A percentile compares a stretch with the other conserved stretches of the same genome.
These are phyloP conservation scores for Ophiocordyceps camponoti-saundersi DNA, from an alignment of 2,329 filamentous ascomycete species.

Conservation along the genomic window DNA sequence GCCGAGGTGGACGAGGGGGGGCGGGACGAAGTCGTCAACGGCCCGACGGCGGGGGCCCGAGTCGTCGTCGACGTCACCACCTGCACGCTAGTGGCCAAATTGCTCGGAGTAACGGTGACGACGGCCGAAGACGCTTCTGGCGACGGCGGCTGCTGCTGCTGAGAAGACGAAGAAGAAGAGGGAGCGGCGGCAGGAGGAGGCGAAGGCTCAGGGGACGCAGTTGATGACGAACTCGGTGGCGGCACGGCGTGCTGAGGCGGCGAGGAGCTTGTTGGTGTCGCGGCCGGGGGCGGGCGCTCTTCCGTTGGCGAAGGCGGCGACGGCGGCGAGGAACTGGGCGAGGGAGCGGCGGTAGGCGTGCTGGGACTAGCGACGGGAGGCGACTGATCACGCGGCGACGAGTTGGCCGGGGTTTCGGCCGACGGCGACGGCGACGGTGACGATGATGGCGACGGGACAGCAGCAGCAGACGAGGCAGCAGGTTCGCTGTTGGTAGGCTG, in stretches of 20 bases:
- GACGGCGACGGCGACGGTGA: too few relatives aligned
- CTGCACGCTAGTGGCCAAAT: conserved; percentile 5
- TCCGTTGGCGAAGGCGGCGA: conserved; percentile 2
- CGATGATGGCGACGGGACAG: not conserved
- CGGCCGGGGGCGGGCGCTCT: not conserved
- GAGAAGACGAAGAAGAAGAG: not conserved
- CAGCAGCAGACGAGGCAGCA: not conserved
- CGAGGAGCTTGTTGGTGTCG: not conserved
- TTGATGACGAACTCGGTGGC: not conserved
- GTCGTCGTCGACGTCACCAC: conserved; percentile 12
- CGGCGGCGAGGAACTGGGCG: conserved; percentile 2
- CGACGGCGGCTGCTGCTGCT: too few relatives aligned
- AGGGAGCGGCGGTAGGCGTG: not conserved
- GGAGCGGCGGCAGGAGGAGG: not conserved
- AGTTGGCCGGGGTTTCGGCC: too few relatives aligned
- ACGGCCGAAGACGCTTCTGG: conserved; percentile 4
- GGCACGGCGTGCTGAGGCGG: not conserved
- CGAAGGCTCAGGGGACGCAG: not conserved
- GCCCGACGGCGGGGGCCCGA: conserved; percentile 2
- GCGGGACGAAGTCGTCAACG: conserved; percentile 7
- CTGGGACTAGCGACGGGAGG: not conserved
- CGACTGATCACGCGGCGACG: not conserved
- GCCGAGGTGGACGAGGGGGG: conserved; percentile 11
- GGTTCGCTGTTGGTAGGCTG: not conserved
- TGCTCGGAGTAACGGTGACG: conserved; percentile 9